Conservation (phyloP, 2,329 filamentous ascomycete species). For the Aspergillus sojae region DNA sequence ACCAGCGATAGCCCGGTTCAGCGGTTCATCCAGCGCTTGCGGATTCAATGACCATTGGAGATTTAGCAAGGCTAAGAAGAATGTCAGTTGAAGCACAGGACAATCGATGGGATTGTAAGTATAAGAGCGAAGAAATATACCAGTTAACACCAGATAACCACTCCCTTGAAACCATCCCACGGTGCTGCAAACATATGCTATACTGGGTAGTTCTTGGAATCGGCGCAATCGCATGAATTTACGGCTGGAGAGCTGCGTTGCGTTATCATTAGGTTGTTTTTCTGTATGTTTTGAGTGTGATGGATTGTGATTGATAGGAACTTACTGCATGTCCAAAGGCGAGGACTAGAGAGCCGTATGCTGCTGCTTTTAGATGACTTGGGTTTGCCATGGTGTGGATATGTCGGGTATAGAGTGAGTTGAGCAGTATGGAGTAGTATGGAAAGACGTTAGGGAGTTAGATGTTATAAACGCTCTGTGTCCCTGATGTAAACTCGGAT, state of each 20-base stretch:
- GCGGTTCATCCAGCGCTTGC: not conserved
- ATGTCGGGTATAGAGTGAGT: not conserved
- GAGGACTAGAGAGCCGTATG: not conserved
- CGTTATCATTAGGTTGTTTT: not conserved
- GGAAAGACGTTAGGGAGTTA: not conserved
- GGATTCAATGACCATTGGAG: conserved; percentile 3
- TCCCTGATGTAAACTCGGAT: not conserved
- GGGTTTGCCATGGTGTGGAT: not conserved
- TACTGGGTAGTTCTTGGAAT: not conserved
- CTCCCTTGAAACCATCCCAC: conserved; percentile 7
- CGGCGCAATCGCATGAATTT: not conserved
- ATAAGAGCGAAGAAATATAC: not conserved
- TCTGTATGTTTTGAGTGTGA: not conserved
- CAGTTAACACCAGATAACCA: not conserved
- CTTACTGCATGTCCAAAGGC: not conserved
- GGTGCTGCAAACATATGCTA: not conserved
- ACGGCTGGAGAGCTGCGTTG: not conserved
- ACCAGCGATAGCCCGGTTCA: conserved; percentile 1
- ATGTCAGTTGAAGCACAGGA: not conserved
- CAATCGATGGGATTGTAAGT: not conserved
- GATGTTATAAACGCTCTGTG: not conserved
- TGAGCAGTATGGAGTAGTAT: not conserved
- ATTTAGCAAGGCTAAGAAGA: not conserved
- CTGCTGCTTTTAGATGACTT: not conserved
- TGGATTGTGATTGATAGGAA: not conserved